Percentiles rank a stretch among this genome's conserved stretches.
Conservation (phyloP, 2,329 filamentous ascomycete genomes). For the Calonectria crousiana region DNA sequence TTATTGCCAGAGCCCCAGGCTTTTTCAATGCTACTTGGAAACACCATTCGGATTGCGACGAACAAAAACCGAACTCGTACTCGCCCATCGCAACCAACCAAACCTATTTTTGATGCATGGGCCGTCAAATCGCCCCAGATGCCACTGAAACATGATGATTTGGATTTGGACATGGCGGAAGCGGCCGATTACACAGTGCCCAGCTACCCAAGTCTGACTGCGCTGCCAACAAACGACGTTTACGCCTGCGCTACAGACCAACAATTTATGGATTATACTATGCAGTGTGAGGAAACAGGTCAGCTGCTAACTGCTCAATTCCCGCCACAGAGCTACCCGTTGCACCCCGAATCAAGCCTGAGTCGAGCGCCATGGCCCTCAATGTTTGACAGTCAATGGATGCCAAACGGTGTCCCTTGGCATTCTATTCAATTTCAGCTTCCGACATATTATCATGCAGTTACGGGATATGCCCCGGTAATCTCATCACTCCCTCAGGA, state of each 20-base stretch:
- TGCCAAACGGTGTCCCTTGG: neutral
- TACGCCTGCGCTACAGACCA: neutral
- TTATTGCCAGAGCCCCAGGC: too few relatives aligned
- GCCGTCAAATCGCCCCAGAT: neutral
- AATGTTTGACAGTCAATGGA: neutral
- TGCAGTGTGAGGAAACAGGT: neutral
- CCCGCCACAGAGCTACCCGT: neutral
- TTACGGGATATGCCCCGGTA: neutral
- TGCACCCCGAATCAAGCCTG: neutral
- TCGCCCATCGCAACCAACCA: neutral
- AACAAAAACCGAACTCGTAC: neutral
- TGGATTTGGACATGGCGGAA: neutral
- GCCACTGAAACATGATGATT: neutral
- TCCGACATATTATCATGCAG: neutral
- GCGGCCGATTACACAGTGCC: neutral
- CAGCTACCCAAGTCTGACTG: neutral
- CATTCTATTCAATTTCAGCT: neutral
- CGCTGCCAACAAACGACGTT: neutral
- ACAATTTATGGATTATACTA: neutral
- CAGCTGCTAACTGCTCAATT: neutral
- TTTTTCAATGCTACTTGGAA: too few relatives aligned
- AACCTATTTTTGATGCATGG: neutral
- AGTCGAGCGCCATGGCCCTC: neutral
- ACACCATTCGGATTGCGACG: too few relatives aligned
- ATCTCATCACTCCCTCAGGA: neutral